Percentiles rank a stretch among this genome's conserved stretches.
Evolutionary conservation across 1,139 yeast species (phyloP).

Genomic region (Protomyces inundatus): DNA sequence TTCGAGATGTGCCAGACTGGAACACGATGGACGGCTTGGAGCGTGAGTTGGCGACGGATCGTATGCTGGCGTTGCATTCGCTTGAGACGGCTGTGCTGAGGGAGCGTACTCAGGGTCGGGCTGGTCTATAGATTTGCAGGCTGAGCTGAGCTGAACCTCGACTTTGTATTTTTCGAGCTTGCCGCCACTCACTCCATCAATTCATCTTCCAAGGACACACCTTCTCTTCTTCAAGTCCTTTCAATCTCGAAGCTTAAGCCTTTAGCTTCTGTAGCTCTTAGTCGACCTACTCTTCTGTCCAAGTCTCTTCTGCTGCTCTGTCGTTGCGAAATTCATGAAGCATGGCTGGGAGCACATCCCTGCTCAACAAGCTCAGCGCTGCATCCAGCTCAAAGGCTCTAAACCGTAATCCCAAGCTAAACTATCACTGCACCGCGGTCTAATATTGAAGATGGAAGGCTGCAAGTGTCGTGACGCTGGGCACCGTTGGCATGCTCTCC

Average conservation of each 20-base stretch:
- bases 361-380: conserved; percentile 6
- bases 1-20: background rate
- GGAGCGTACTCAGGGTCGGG: too few species aligned
- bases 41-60: background rate
- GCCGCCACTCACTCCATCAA: too few species aligned
- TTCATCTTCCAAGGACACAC: too few species aligned
- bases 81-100: background rate
- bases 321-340: background rate
- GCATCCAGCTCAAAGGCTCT: conserved; percentile 19
- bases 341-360: background rate
- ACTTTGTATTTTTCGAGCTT: too few species aligned
- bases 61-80: background rate
- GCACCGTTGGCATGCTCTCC: conserved; percentile 24
- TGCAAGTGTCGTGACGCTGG: conserved; percentile 15
- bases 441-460: conserved; percentile 9
- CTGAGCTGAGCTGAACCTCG: too few species aligned
- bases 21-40: background rate
- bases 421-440: background rate
- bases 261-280: too few species aligned
- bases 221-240: too few species aligned
- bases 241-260: too few species aligned
- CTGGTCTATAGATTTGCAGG: too few species aligned
- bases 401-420: background rate
- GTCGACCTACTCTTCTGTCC: too few species aligned
- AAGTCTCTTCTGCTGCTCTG: too few species aligned